Conservation (phyloP, 2,329 filamentous ascomycete genomes). For the Orbilia ellipsospora region DNA sequence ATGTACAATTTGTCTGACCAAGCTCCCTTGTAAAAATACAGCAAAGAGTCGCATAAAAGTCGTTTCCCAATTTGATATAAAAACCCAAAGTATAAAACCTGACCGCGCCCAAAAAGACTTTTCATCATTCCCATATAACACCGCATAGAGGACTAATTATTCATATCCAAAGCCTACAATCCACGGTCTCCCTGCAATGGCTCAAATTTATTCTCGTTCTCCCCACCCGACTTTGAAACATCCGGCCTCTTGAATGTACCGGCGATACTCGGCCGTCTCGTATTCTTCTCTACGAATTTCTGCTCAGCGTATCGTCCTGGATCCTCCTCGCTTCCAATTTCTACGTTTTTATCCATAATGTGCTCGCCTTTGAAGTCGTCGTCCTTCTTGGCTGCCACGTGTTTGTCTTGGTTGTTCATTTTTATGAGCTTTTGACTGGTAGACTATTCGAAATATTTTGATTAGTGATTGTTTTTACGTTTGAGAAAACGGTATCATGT, state of each 20-base stretch:
- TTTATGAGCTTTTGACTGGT: background rate
- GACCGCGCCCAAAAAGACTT: no score
- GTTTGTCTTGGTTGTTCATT: background rate
- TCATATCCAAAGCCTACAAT: background rate
- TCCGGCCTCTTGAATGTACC: slow-evolving; percentile 13
- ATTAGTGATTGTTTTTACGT: no score
- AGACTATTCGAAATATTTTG: background rate
- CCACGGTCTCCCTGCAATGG: slow-evolving; percentile 11
- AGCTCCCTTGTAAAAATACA: no score
- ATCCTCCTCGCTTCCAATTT: slow-evolving; percentile 56
- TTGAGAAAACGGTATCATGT: no score
- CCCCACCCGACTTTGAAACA: background rate
- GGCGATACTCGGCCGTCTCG: slow-evolving; percentile 17
- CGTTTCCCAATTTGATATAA: no score
- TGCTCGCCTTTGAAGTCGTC: slow-evolving; percentile 34
- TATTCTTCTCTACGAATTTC: slow-evolving; percentile 41
- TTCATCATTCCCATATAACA: background rate
- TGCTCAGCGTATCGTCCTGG: slow-evolving; percentile 55
- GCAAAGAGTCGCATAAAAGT: no score
- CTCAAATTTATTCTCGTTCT: slow-evolving; percentile 24
- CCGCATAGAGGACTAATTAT: no score
- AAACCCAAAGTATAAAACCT: no score
- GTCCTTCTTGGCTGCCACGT: slow-evolving; percentile 8
- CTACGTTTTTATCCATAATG: slow-evolving; percentile 48
- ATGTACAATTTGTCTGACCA: no score